Percentiles rank a stretch among this genome's conserved stretches.
Evolutionary conservation across 495 filamentous ascomycete species (phyloP).

Genomic region (Penicillium desertorum): DNA sequence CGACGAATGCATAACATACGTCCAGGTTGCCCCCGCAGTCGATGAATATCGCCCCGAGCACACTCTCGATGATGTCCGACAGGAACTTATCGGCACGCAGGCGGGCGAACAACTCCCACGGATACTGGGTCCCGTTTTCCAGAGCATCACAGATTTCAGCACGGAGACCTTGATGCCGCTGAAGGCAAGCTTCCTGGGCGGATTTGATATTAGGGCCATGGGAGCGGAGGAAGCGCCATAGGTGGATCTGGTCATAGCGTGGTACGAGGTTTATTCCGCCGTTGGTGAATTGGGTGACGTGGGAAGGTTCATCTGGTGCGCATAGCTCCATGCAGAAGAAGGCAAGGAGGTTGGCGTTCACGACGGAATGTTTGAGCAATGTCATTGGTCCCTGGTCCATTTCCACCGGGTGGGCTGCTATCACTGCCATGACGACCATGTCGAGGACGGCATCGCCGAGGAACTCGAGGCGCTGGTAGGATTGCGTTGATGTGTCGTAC

Average conservation of each 20-base stretch:
- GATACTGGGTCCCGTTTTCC: slow-evolving; percentile 53
- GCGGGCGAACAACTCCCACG: slow-evolving; percentile 69
- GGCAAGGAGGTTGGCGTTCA: slow-evolving; percentile 86
- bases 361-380: slow-evolving; percentile 67
- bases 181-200: slow-evolving; percentile 44
- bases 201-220: slow-evolving; percentile 45
- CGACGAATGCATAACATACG: slow-evolving; percentile 56
- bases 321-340: slow-evolving; percentile 65
- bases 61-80: slow-evolving; percentile 79
- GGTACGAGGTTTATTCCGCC: slow-evolving; percentile 1
- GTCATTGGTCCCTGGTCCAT: slow-evolving; percentile 71
- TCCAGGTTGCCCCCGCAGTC: slow-evolving; percentile 65
- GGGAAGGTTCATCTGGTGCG: slow-evolving; percentile 17
- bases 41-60: slow-evolving; percentile 83
- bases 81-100: slow-evolving; percentile 76
- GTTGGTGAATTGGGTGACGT: slow-evolving; percentile 8
- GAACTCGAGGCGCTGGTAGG: slow-evolving; percentile 87
- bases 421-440: slow-evolving; percentile 60
- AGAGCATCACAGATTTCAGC: slow-evolving; percentile 52
- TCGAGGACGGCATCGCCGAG: slow-evolving; percentile 88
- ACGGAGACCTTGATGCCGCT: slow-evolving; percentile 52
- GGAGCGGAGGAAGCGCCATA: slow-evolving; percentile 72
- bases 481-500: slow-evolving; percentile 51
- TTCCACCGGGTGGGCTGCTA: slow-evolving; percentile 46
- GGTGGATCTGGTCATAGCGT: slow-evolving; percentile 29